Base-by-base conservation (phyloP, 805 yeast species). In the Candida palmyrensis region DNA sequence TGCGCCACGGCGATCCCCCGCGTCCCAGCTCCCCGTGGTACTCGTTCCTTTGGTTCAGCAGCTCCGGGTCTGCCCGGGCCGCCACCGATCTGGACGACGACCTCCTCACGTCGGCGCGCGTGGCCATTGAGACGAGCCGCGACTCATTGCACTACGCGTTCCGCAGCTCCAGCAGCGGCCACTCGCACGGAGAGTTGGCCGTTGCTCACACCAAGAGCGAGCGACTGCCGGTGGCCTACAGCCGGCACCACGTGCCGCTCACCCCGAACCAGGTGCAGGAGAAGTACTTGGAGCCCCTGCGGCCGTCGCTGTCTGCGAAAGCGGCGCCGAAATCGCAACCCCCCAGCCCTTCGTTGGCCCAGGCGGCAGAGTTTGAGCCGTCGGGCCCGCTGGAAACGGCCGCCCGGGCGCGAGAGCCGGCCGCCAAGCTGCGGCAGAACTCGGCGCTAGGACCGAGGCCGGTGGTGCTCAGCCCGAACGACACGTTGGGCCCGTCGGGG, bases 231-330 rank as follows among this genome's bases (percentile, higher is more conserved):
- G 67, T 63, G 1, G 44, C 40, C 29, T 60, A 55, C 38, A 49
- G 48, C 25, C 42, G 49, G 24, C 51, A 47, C 23, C 58, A 52
- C 29, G 47, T 53, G 14, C 70, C 70, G 0, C 29, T 62, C 2
- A 44, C 53, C 6, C 62, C 65, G 4, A 54, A 51, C 28, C 69
- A 66, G 44, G 39, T 49, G 11, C 60, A 57, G 29, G 71, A 64
- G 33, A 47, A 43, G 7, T 27, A 47, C 7, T 41, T 60, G 5
- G 30, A 33, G 11, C 33, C 33, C 3, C 23, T 16, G 11, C 9
- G 16, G 7, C 27, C 30, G 6, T 28, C 17, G 4, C 33, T 21
- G 17, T 4, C 6, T 10, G n/a, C 5, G 10, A 21, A 12, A 22
- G 17, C 26, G 11, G 20, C 33, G 7, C 16, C 25, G 5, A 10